Percentiles rank a stretch among this genome's conserved stretches.
These are phyloP conservation scores for Capsella rubella DNA, from an alignment of 441 rosid genomes.

Conservation along the genomic window DNA sequence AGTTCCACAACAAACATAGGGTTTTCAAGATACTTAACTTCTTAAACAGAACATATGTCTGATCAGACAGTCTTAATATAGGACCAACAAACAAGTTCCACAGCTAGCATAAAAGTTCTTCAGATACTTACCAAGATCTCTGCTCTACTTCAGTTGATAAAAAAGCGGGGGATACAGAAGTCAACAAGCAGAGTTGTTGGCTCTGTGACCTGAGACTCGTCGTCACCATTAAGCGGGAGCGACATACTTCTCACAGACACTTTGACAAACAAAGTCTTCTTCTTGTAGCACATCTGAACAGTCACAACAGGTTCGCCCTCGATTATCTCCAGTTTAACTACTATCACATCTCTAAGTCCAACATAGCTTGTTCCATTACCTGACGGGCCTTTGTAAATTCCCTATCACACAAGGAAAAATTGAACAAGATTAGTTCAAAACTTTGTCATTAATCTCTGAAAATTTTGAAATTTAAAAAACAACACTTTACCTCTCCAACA, in stretches of 20 bases:
- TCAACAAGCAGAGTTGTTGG: conserved; percentile 45
- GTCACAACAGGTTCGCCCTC: background rate
- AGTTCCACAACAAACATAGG: conserved; percentile 3
- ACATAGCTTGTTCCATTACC: conserved; percentile 39
- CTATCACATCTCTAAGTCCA: conserved; percentile 34
- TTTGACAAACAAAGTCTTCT: background rate
- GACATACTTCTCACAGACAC: background rate
- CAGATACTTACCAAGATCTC: conserved; percentile 11
- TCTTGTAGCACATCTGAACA: conserved; percentile 26
- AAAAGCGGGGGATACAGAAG: conserved; percentile 19
- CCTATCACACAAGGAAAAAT: background rate
- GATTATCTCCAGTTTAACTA: background rate
- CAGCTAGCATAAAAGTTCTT: background rate
- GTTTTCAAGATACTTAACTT: conserved; percentile 4
- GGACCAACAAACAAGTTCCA: background rate
- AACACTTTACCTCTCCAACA: conserved; percentile 13
- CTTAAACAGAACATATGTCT: background rate
- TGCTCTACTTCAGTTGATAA: conserved; percentile 9
- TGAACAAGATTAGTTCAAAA: background rate
- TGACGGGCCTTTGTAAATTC: background rate
- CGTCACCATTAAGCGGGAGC: background rate
- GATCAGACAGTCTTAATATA: background rate
- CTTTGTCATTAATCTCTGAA: background rate
- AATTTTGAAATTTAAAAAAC: background rate
- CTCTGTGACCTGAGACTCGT: background rate